These are phyloP conservation scores for Cicer pinnatifidum DNA, from an alignment of 306 rosid species.

Conservation along the genomic window DNA sequence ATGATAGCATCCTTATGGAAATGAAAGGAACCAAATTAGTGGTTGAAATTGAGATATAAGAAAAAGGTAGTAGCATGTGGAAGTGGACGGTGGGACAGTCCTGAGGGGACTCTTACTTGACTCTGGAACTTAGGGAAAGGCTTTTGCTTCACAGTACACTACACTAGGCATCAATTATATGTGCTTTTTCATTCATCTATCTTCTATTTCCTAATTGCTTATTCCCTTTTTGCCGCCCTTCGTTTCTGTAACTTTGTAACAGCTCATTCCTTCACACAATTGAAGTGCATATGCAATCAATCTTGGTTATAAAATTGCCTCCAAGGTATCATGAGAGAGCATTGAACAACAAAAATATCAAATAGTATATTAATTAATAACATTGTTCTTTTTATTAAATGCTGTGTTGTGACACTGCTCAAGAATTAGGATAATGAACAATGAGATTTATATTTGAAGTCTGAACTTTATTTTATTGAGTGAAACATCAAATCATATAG, in stretches of 20 bases:
- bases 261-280: conserved; percentile 17
- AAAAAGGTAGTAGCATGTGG: neutral
- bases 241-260: conserved; percentile 27
- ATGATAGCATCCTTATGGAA: conserved; percentile 25
- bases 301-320: neutral
- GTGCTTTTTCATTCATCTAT: neutral
- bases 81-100: conserved; percentile 56
- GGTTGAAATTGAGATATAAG: conserved; percentile 42
- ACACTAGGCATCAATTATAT: conserved; percentile 35
- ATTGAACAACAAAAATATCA: neutral
- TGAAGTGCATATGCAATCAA: neutral
- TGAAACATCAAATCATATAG: conserved; percentile 47
- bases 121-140: conserved; percentile 36
- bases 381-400: neutral
- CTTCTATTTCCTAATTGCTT: neutral
- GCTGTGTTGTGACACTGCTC: conserved; percentile 32
- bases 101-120: conserved; percentile 44
- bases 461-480: conserved; percentile 16
- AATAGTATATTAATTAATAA: neutral
- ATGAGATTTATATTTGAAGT: conserved; percentile 36
- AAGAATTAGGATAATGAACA: conserved; percentile 35
- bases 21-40: conserved; percentile 40
- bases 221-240: neutral
- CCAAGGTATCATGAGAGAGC: neutral
- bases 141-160: conserved; percentile 22